Base-by-base conservation (phyloP, 768 basidiomycete genomes). In the Podaxis sp. region DNA sequence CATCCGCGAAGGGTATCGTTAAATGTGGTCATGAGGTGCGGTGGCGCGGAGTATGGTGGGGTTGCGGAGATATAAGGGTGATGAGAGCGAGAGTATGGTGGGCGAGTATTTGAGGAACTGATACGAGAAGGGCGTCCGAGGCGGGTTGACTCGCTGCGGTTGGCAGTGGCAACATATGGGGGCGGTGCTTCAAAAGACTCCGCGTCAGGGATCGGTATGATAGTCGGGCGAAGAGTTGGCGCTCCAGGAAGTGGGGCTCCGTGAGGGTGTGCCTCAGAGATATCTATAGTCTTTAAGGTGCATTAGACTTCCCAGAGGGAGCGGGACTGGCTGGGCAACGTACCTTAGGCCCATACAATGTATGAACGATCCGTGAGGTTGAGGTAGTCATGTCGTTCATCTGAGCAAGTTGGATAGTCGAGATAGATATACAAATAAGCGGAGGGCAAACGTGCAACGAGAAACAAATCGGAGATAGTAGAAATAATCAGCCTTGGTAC, bases 291-390 rank as follows among this genome's bases (percentile, higher is more conserved):
- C 59, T 60, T n/a, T 13, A 33, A 33, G n/a, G 24, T 4, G 9
- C 11, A 22, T 60, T 13, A 60, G 51, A n/a, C 17, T 5, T 3
- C 9, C 27, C 3, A 5, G n/a, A 46, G 43, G 19, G 13, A 19
- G 8, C 15, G 12, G 17, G 8, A 12, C 17, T n/a, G 11, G 4
- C 24, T 0, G 6, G 58, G 25, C 17, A 38, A 40, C 49, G 4
- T 43, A 60, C 59, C 38, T 60, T 60, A 4, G 58, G 36, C n/a
- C 58, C 58, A 40, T 59, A 41, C 27, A 59, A 51, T 24, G 59
- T 60, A 29, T 43, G 15, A n/a, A 46, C 19, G 12, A 29, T 29
- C 8, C 52, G 59, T 19, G 27, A 17, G 40, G 50, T 9, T 19
- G 51, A 33, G 25, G 51, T 22, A 57, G 25, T 49, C 58, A 41